Base-by-base conservation (phyloP, 2,329 filamentous ascomycete genomes). In the Plenodomus biglobosus region DNA sequence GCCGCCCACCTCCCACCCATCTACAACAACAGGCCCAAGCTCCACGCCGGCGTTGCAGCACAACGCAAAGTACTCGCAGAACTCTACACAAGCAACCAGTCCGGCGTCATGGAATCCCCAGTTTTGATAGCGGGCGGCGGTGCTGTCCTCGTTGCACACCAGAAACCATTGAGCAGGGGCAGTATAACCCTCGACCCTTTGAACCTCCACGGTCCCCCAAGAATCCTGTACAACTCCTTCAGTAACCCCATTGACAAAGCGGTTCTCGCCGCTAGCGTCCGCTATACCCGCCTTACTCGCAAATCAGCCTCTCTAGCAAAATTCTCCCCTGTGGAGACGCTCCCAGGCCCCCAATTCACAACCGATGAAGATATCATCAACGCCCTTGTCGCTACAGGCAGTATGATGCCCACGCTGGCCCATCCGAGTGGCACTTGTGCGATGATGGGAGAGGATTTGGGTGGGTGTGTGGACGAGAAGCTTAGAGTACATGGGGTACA, bases 121-220 rank as follows among this genome's bases (percentile, higher is more conserved):
- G 52, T 69, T 5, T 79, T 78, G 15, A 61, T 64, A 19, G 57
- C 63, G 22, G 69, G 58, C 20, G 58, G 40, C 11, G 56, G 44
- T 38, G 45, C 5, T 6, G 13, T 55, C 17, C 58, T 66, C 22
- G 61, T 65, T 21, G 55, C 60, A 6, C 52, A 73, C 11, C 59
- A 73, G 44, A 70, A 72, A 44, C 73, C 73, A 1, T 59, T 73
- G 13, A 32, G 79, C 70, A 21, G 77, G 3, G 74, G 71, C 3
- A 65, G 67, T 16, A 58, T 68, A 39, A 56, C 40, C 30, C 49
- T 68, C 38, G 57, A 68, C 42, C 58, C 65, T 1, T 11, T 46
- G 10, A 53, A 67, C 38, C 63, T 64, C 3, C 66, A 66, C 1
- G 66, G 60, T 13, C 53, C 61, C 4, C 53, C 62, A 1, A 62